Percentiles rank a stretch among this genome's conserved stretches.
Conservation (phyloP, 352 stramenopile genomes). For the Phytophthora macrochlamydospora region DNA sequence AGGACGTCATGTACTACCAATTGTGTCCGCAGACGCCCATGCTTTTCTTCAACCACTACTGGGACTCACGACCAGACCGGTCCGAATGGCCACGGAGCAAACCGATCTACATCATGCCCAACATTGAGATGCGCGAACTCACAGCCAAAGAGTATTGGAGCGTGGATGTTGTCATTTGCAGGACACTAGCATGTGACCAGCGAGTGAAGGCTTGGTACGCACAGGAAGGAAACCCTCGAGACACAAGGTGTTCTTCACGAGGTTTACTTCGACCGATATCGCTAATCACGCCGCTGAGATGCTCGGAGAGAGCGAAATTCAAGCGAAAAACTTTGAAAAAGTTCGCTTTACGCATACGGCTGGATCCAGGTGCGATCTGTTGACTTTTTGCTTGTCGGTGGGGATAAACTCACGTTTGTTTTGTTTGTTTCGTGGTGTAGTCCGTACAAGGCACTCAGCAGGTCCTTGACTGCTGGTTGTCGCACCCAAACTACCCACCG, state of each 20-base stretch:
- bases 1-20: conserved; percentile 51
- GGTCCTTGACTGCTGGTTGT: conserved; percentile 62
- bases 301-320: conserved; percentile 22
- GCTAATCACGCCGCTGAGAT: conserved; percentile 21
- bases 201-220: conserved; percentile 51
- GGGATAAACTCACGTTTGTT: too few species aligned
- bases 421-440: conserved; percentile 16
- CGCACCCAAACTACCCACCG: conserved; percentile 43
- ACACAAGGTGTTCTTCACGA: conserved; percentile 49
- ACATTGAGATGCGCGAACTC: conserved; percentile 64
- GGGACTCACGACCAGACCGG: conserved; percentile 22
- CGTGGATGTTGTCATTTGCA: conserved; percentile 60
- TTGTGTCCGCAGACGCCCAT: conserved; percentile 47
- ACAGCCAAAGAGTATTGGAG: conserved; percentile 49
- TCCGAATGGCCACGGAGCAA: conserved; percentile 33
- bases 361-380: conserved; percentile 38
- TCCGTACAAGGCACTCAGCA: conserved; percentile 52
- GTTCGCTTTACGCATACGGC: conserved; percentile 52
- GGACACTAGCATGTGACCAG: conserved; percentile 46
- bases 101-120: conserved; percentile 51
- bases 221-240: conserved; percentile 45
- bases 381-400: neutral
- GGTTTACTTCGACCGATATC: conserved; percentile 43
- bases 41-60: conserved; percentile 65
- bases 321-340: conserved; percentile 43